These are phyloP conservation scores for Byssothecium circinans DNA, from an alignment of 2,329 filamentous ascomycete species.

Conservation along the genomic window DNA sequence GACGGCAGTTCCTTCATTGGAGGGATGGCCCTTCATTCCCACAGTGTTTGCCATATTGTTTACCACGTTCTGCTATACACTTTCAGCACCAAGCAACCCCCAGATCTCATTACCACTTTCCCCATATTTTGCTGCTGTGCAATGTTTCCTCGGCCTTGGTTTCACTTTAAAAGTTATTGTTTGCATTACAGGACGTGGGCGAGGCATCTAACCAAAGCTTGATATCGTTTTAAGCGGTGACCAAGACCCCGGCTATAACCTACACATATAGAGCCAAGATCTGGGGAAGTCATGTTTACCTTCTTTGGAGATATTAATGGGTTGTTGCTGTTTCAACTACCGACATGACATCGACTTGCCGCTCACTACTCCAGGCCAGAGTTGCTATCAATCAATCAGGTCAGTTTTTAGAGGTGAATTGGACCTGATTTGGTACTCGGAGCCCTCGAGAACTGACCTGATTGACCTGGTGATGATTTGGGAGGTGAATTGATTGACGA, in stretches of 20 bases:
- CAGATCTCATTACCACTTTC: neutral
- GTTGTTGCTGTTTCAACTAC: neutral
- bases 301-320: neutral
- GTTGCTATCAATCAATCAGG: no score
- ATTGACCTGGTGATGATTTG: no score
- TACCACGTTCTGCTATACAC: no score
- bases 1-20: neutral
- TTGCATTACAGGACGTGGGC: neutral
- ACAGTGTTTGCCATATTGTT: no score
- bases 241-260: neutral
- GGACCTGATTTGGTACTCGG: no score
- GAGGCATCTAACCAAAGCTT: neutral
- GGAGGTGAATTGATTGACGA: no score
- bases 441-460: no score
- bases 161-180: neutral
- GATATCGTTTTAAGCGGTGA: neutral
- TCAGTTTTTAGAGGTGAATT: no score
- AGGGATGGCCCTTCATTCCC: neutral
- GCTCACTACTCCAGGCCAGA: neutral
- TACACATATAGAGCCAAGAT: neutral
- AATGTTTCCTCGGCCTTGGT: neutral
- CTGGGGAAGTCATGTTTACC: neutral
- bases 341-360: neutral
- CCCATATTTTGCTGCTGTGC: neutral
- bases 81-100: no score